Evolutionary conservation across 441 rosid genomes (phyloP), one percentile per base, ranked within the genome.

Genomic region (Francoa sonchifolia): DNA sequence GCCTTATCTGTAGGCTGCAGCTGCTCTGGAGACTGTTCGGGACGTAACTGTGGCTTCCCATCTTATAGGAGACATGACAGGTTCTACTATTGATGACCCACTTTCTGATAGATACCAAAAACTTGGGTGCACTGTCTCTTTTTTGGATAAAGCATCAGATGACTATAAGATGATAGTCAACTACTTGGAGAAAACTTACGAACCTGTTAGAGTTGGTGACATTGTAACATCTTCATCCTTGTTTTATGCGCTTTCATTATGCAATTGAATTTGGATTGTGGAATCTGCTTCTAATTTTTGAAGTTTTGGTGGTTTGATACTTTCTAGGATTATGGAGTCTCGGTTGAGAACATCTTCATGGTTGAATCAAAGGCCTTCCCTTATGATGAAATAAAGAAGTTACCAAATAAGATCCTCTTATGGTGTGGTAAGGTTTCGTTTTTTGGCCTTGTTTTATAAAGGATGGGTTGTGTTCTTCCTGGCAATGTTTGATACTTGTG

Each of bases 371-470:
- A 54, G 0, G 87, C 74, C 0, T 54, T 57, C 15, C 85, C 88
- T 0, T 31, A 73, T 41, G 93, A 79, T 19, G 93, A 75, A 6
- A 57, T 79, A 21, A 79, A 72, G 61, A 68, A 77, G 54, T 19
- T 71, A 22, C 79, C 89, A 0, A 82, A 77, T 63, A 82, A 74
- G 45, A 59, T 74, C 16, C 83, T 82, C 15, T 31, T 82, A 28
- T 82, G 98, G 95, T 90, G 90, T 58, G 89, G 96, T 84, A 50
- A 66, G 86, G 8, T 33, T 23, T 13, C n/a, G n/a, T n/a, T n/a
- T n/a, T n/a, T n/a, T n/a, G n/a, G n/a, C n/a, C n/a, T n/a, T n/a
- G n/a, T 1, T 37, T 12, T 37, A 9, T 11, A 3, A 8, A 16
- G 6, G 7, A 2, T 19, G 8, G 25, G 12, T 3, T 17, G 7